Evolutionary conservation across 768 basidiomycete species (phyloP), one percentile per base, ranked within the genome.

Genomic region (Lactarius sp.): DNA sequence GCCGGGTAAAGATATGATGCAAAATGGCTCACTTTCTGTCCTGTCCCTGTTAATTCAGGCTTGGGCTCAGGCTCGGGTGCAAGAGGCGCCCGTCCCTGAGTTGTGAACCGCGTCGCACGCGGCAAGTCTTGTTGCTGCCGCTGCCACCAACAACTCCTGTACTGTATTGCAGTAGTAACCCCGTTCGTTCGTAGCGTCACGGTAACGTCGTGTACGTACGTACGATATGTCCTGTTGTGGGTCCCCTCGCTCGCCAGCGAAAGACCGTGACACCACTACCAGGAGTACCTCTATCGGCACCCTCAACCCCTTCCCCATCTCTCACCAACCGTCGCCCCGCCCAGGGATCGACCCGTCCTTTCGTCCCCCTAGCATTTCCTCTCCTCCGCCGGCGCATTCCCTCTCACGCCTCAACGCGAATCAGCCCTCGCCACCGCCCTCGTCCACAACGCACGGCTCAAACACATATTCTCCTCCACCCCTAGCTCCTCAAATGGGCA

Each of bases 191-290:
- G 2, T 27, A 27, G 27, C 27, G 27, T 27, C 27, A 27, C 27
- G 27, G 27, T 27, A 27, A 2, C 27, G 27, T 27, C 27, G 27
- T 27, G 27, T 42, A 41, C 31, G 37, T 68, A 88, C 87, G 85
- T n/a, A n/a, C n/a, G n/a, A n/a, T n/a, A 79, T 83, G 66, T 90
- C 89, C 70, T 91, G 88, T 71, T 86, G 86, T n/a, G 79, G 81
- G 53, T 67, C 80, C 9, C 70, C 66, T 37, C 69, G 71, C 71
- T 34, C 3, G 27, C 27, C 27, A 2, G 27, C 66, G 16, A 1
- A 12, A 27, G 16, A 69, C 46, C 27, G 27, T 27, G 27, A 27
- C 27, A 27, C 71, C 75, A 68, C 75, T 53, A 71, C 74, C 56
- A 77, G 79, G 72, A 73, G 76, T 27, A 62, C 61, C 31, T 56